A percentile compares a stretch with the other conserved stretches of the same genome.
Evolutionary conservation across 257 asterid genomes (phyloP).

Genomic region (Fraxinus pennsylvanica): DNA sequence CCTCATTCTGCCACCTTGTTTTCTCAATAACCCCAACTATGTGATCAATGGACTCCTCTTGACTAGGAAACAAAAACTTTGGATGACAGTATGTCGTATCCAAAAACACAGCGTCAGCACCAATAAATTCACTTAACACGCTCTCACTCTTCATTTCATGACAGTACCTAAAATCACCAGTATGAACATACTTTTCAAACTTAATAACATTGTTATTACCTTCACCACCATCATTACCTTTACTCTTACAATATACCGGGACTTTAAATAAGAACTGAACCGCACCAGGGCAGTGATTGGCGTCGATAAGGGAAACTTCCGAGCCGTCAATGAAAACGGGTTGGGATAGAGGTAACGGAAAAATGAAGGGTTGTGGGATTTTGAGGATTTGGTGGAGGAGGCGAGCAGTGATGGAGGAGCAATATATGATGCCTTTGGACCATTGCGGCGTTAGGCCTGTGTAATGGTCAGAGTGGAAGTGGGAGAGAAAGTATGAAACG

Average conservation of each 20-base stretch:
- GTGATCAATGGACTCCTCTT: constrained; percentile 84
- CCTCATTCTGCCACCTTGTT: constrained; percentile 49
- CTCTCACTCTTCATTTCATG: constrained; percentile 57
- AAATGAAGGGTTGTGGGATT: constrained; percentile 56
- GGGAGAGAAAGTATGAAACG: constrained; percentile 83
- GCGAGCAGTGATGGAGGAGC: constrained; percentile 68
- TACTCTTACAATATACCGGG: constrained; percentile 28
- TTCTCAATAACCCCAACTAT: constrained; percentile 62
- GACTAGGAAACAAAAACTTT: constrained; percentile 74
- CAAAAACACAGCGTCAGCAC: constrained; percentile 80
- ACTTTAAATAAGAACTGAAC: constrained; percentile 80
- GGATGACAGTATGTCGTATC: constrained; percentile 94
- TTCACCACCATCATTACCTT: constrained; percentile 10
- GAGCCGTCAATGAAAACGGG: constrained; percentile 59
- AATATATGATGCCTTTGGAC: constrained; percentile 71
- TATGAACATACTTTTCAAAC: constrained; percentile 78
- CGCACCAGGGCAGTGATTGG: constrained; percentile 97
- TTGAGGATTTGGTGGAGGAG: constrained; percentile 65
- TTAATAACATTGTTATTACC: constrained; percentile 33
- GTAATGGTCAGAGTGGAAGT: constrained; percentile 95
- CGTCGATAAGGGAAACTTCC: constrained; percentile 64
- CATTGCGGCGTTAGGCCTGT: constrained; percentile 75
- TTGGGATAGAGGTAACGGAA: constrained; percentile 47
- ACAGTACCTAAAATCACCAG: constrained; percentile 83
- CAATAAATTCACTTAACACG: constrained; percentile 52